phyloP scores from a whole-genome alignment of 371 early-diverging fungal species.

The Dentiscutata heterogama region DNA sequence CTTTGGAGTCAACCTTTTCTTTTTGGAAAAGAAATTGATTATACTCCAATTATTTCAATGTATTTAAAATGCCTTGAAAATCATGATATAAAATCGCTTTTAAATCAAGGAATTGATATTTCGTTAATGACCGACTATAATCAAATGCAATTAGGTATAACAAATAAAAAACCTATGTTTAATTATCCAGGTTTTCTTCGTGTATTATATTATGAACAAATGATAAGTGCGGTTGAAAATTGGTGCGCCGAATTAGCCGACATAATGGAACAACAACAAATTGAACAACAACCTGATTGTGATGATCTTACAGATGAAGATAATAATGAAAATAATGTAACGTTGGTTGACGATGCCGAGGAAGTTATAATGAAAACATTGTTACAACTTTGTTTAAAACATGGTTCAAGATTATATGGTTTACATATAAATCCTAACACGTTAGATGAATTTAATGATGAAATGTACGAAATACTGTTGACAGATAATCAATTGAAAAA shows the following conservation, averaged over 20 bases:
- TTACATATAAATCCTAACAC: neutral
- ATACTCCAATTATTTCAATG: too few species aligned
- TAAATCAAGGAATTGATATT: conserved; percentile 25
- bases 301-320: neutral
- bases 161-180: neutral
- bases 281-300: neutral
- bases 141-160: neutral
- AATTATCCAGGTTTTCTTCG: neutral
- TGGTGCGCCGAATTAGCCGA: neutral
- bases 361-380: neutral
- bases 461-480: neutral
- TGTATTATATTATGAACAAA: neutral
- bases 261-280: neutral
- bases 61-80: neutral
- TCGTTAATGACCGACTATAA: neutral
- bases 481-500: neutral
- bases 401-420: conserved; percentile 2
- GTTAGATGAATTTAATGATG: neutral
- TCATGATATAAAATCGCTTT: neutral
- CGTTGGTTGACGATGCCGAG: neutral
- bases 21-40: neutral
- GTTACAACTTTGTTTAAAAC: neutral
- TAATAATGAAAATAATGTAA: neutral
- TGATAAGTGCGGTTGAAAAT: neutral
- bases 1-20: conserved; percentile 33